Base-by-base conservation (phyloP, 768 basidiomycete genomes). In the Suillus variegatus region DNA sequence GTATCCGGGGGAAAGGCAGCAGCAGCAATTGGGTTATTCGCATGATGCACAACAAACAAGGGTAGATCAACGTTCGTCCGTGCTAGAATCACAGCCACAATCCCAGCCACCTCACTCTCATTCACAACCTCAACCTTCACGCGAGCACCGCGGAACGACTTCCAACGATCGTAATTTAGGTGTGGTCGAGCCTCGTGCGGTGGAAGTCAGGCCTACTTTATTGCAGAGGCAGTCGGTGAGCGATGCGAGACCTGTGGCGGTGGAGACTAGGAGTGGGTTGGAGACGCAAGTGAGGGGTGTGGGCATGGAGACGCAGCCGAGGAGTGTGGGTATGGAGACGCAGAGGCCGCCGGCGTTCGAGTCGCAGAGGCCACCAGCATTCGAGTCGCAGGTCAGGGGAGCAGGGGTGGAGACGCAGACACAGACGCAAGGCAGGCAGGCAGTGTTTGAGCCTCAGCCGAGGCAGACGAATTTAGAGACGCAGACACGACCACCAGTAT, bases 131-230 rank as follows among this genome's bases (percentile, higher is more conserved):
- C 32, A 41, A 35, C 14, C 69, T 66, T 0, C n/a, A 47, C 47
- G 47, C 47, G 47, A 69, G 72, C 57, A 60, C 64, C 43, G 74
- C 69, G 41, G 68, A 8, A 18, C 64, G 68, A 57, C 70, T 71
- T 20, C 74, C 67, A 65, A 64, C 67, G 16, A 73, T 71, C 20
- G 75, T 70, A 55, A 66, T 72, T n/a, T 70, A 38, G 32, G n/a
- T 65, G 47, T 71, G 70, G 56, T 58, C 5, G 57, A 58, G 9
- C 38, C 22, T 5, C 57, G 56, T 14, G 38, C 38, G 0, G 9
- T 40, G 14, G 38, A 58, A 10, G 40, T 28, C 4, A 25, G 57
- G 25, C 57, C 57, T 58, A 5, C 8, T 18, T 58, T 58, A 5
- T 28, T 58, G 10, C 57, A 58, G 18, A 58, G 57, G 25, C 57